Conservation (phyloP, 2,329 filamentous ascomycete species). For the Cytospora leucostoma region DNA sequence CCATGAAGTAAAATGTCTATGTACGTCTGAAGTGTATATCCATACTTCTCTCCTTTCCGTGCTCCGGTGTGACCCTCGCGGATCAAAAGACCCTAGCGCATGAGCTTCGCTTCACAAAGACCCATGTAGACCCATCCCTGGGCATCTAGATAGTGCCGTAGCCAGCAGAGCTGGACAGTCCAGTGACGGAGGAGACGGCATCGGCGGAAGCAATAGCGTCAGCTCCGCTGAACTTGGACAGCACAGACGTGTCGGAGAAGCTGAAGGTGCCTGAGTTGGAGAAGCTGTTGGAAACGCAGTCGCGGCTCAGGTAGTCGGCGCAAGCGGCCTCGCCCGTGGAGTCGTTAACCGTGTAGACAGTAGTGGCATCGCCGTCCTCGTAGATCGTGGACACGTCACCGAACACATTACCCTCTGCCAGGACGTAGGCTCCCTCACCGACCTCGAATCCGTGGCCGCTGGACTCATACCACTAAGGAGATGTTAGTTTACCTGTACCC, state of each 20-base stretch:
- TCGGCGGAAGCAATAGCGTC: constrained; percentile 53
- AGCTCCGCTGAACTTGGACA: constrained; percentile 50
- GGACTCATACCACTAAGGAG: constrained; percentile 50
- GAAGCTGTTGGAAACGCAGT: constrained; percentile 54
- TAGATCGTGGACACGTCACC: constrained; percentile 51
- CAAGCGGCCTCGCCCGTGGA: constrained; percentile 43
- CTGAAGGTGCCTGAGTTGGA: constrained; percentile 43
- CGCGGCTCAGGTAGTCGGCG: constrained; percentile 47
- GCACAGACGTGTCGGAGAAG: constrained; percentile 49
- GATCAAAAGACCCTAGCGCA: too few species aligned
- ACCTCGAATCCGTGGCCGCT: constrained; percentile 59
- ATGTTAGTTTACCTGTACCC: neutral
- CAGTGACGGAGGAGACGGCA: constrained; percentile 39
- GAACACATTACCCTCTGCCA: constrained; percentile 61
- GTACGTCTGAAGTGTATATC: too few species aligned
- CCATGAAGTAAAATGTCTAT: too few species aligned
- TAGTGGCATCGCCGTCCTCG: constrained; percentile 33
- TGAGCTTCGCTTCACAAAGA: neutral
- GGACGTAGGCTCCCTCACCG: constrained; percentile 44
- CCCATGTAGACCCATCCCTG: neutral
- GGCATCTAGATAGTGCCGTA: constrained; percentile 46
- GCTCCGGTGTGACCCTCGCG: too few species aligned
- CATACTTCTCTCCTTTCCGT: too few species aligned
- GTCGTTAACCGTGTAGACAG: constrained; percentile 30
- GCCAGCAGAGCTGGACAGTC: constrained; percentile 45